A percentile compares a stretch with the other conserved stretches of the same genome.
These are phyloP conservation scores for Ganoderma sinense DNA, from an alignment of 1,284 basidiomycete species.

Conservation along the genomic window DNA sequence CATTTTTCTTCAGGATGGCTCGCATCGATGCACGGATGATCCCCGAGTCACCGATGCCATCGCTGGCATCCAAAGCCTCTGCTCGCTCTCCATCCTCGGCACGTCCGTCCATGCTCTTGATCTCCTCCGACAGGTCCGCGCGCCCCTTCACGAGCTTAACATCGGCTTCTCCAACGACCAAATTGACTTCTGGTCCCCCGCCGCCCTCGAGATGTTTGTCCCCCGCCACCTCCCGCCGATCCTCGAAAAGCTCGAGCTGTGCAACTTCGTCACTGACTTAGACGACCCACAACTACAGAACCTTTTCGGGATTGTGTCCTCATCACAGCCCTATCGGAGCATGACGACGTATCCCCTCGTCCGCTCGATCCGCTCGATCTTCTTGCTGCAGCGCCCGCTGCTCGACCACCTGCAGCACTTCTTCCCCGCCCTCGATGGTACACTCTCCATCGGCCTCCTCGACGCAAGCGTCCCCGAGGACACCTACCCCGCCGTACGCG, in stretches of 20 bases:
- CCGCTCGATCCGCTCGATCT: background rate
- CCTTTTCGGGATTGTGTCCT: background rate
- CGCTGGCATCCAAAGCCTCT: background rate
- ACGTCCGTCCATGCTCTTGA: background rate
- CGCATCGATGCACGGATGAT: background rate
- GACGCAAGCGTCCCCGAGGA: background rate
- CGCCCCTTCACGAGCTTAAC: background rate
- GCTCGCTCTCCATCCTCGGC: background rate
- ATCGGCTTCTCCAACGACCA: background rate
- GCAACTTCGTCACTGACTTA: background rate
- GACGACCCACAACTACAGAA: background rate
- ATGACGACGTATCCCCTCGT: background rate
- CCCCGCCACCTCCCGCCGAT: background rate
- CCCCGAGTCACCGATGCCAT: background rate
- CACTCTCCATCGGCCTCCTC: background rate
- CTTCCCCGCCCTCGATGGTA: background rate
- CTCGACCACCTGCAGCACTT: background rate
- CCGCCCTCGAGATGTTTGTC: background rate
- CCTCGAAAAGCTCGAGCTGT: background rate
- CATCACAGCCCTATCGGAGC: background rate
- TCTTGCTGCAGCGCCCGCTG: background rate
- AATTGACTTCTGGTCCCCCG: background rate
- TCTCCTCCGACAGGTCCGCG: background rate
- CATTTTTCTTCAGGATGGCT: background rate
- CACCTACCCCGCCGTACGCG: background rate